Conservation (phyloP, 495 filamentous ascomycete genomes). For the Penicillium mononematosum region DNA sequence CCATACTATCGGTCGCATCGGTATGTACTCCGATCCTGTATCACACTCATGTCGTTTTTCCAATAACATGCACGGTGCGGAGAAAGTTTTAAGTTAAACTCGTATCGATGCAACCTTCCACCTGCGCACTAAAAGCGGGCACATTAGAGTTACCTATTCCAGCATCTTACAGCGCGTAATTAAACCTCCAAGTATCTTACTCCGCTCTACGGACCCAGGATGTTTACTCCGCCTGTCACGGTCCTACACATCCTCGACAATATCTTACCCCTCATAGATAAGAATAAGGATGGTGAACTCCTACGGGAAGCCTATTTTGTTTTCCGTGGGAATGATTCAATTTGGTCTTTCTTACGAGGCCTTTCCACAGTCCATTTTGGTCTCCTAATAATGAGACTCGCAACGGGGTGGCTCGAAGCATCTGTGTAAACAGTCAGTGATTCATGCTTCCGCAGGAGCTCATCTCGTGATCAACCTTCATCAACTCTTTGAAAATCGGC, state of each 20-base stretch:
- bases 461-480: no score
- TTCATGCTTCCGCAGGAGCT: neutral
- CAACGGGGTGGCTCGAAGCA: neutral
- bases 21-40: neutral
- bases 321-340: neutral
- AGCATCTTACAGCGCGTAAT: slow-evolving; percentile 8
- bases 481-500: neutral
- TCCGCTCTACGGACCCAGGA: no score
- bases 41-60: neutral
- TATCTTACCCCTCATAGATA: neutral
- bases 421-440: neutral
- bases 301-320: neutral
- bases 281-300: neutral
- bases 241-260: neutral
- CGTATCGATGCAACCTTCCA: neutral
- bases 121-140: no score
- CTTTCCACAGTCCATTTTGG: neutral
- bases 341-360: neutral
- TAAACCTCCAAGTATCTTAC: neutral
- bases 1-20: neutral
- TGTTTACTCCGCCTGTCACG: neutral
- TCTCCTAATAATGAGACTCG: neutral
- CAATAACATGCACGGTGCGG: neutral
- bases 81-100: neutral
- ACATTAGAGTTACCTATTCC: slow-evolving; percentile 4